These are phyloP conservation scores for Chalciporus piperatus DNA, from an alignment of 768 basidiomycete species.

Conservation along the genomic window DNA sequence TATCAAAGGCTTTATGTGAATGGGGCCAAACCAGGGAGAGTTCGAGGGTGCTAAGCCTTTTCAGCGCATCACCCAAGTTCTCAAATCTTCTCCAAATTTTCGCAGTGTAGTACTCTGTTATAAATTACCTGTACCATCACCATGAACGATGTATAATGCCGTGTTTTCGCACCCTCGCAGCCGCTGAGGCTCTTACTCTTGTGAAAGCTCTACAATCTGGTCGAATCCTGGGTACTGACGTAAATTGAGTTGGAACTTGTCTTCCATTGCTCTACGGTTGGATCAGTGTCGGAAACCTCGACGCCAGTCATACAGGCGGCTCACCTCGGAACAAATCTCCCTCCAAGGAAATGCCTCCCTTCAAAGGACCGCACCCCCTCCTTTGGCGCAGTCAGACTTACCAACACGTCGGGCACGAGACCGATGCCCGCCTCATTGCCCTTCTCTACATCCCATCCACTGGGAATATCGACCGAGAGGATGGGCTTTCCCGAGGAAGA, in stretches of 20 bases:
- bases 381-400: conserved; percentile 95
- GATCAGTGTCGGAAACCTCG: neutral
- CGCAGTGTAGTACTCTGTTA: too few relatives aligned
- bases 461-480: conserved; percentile 94
- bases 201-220: conserved; percentile 79
- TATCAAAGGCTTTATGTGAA: neutral
- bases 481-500: conserved; percentile 69
- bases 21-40: too few relatives aligned
- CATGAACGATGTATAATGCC: too few relatives aligned
- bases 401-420: conserved; percentile 74
- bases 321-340: conserved; percentile 87
- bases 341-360: conserved; percentile 90
- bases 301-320: conserved; percentile 22
- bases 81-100: too few relatives aligned
- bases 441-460: conserved; percentile 91
- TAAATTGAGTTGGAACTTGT: conserved; percentile 75
- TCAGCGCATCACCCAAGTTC: too few relatives aligned
- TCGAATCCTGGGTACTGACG: conserved; percentile 75
- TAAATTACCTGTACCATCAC: too few relatives aligned
- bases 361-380: conserved; percentile 73
- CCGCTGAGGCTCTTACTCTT: neutral
- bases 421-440: conserved; percentile 55
- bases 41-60: too few relatives aligned
- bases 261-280: conserved; percentile 56
- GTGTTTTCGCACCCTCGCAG: conserved; percentile 3